Base-by-base conservation (phyloP, 2,329 filamentous ascomycete species). In the Didymosphaeria variabile region DNA sequence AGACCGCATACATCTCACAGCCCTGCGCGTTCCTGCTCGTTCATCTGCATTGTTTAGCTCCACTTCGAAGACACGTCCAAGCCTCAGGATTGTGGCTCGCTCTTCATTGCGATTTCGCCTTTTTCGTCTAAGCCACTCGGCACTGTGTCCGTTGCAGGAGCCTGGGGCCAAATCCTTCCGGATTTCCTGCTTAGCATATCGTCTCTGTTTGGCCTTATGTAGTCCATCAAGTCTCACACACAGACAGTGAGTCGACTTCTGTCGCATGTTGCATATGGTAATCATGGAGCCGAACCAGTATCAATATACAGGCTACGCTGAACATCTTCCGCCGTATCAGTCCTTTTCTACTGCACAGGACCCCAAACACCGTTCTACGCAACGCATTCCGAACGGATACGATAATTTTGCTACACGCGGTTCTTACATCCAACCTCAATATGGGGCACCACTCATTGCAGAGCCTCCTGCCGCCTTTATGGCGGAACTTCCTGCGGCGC, bases 401-500 rank as follows among this genome's bases (percentile, higher is more conserved):
- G 12, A 51, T 5, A 34, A 32, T 8, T 52, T 61, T 17, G 59
- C 62, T 50, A 29, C 52, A 10, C 52, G 55, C 26, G 26, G 8
- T 32, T 45, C 52, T 21, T 68, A 69, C 31, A 38, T 67, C 15
- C 69, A 71, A 49, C 67, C 72, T 36, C 61, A 71, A 40, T 72
- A 73, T 59, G 68, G 56, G 46, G 56, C 31, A 9, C 32, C 45
- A 19, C 10, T 51, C n/a, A 44, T 63, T n/a, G 55, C 73, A 52
- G 74, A 76, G 58, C 61, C 76, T 6, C 68, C 71, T 19, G 69
- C 73, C 19, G 15, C 44, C 46, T 44, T 55, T 8, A 47, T 64
- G 10, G 59, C 73, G 51, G 74, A 76, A 56, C 62, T 77, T 5
- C 68, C 71, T 19, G 71, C 73, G 2, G 67, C 72, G 7, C 49